Evolutionary conservation across 2,329 filamentous ascomycete species (phyloP), one percentile per base, ranked within the genome.

Genomic region (Trichoderma citrinoviride): DNA sequence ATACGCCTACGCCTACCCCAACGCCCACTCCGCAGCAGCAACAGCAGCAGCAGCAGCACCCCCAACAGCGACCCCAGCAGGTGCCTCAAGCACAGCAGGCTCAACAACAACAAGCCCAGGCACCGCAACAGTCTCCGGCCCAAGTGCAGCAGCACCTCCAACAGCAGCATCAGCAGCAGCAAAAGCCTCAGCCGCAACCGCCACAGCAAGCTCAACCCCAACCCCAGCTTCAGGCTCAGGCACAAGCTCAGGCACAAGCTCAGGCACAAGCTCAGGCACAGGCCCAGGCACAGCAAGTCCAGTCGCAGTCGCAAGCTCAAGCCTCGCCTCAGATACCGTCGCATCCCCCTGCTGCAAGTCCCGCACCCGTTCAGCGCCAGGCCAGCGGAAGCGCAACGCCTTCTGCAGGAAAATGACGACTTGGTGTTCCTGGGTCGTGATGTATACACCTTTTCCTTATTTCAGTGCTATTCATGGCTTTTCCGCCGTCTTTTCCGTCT

Each of bases 351-450:
- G 47, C 65, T 7, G 68, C 67, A 40, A 69, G 70, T 58, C 67
- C 70, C 21, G 68, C 55, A 40, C 70, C 66, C 19, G 68, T 68
- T 43, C 72, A 73, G 19, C 75, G 78, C 43, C 76, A 79, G 61
- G 68, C 76, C 15, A 80, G 78, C 47, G 75, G 76, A 44, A 80
- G 78, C 46, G 77, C 77, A 41, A 79, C 78, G 8, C 77, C 77
- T 33, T 77, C 76, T 15, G 70, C 70, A 19, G 68, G 70, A 58
- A 71, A 72, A 62, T 73, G 67, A 65, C 23, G 29, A 27, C 27
- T 7, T 33, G 25, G 44, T 47, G 55, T 41, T 61, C 55, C 46
- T 58, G 49, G 21, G 50, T 41, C 47, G 25, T 33, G 47, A 27
- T 43, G 46, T 40, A 40, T 21, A 10, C 17, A 10, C 33, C 17